phyloP scores from a whole-genome alignment of 176 grass and related monocot genomes.

The Hyparrhenia diplandra region DNA sequence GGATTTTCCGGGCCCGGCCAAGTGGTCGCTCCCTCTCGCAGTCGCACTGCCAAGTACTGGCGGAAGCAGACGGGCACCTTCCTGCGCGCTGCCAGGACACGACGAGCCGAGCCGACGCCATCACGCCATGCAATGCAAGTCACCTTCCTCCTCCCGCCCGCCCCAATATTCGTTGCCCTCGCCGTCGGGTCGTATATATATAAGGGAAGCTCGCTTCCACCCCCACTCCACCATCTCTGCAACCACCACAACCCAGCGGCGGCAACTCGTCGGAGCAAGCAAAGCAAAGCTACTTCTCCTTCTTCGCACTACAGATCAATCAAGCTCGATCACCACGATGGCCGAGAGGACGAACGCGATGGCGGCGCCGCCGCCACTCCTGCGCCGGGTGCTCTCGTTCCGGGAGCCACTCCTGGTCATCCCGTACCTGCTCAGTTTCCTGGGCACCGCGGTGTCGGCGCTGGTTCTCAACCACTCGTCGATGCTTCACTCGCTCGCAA shows the following conservation, averaged over 20 bases:
- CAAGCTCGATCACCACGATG: not conserved
- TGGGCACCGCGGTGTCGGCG: not conserved
- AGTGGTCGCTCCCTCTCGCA: too few relatives aligned
- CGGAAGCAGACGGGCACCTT: conserved; percentile 1
- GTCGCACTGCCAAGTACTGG: not conserved
- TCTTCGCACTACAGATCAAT: not conserved
- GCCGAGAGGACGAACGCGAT: not conserved
- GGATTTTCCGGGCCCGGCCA: not conserved
- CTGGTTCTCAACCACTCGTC: conserved; percentile 33
- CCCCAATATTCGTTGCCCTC: not conserved
- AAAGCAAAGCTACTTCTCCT: not conserved
- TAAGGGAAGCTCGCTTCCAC: too few relatives aligned
- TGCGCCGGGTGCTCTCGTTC: conserved; percentile 45
- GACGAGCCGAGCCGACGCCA: not conserved
- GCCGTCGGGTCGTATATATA: conserved; percentile 2
- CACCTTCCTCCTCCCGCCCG: not conserved
- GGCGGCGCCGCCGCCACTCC: conserved; percentile 24
- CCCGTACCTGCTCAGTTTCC: conserved; percentile 29
- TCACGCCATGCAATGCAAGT: not conserved
- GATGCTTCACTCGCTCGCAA: conserved; percentile 26
- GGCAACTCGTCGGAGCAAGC: not conserved
- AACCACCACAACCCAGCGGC: not conserved
- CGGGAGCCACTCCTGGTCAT: conserved; percentile 43
- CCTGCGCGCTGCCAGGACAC: not conserved
- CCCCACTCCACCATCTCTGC: not conserved